Conservation (phyloP, 371 early-diverging fungal species). For the Mortierella polycephala region DNA sequence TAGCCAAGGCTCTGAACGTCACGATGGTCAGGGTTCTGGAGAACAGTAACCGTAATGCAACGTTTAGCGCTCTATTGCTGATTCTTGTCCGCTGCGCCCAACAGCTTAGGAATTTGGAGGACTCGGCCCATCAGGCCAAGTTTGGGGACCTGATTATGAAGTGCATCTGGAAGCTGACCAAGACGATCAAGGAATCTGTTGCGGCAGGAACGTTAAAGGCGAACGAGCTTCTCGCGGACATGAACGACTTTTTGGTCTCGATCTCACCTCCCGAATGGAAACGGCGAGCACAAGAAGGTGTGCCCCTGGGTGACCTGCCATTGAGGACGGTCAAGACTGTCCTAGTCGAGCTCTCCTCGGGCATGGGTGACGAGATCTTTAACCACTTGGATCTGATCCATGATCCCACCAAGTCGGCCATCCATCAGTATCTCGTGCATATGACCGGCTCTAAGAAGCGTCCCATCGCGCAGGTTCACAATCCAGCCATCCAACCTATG, state of each 20-base stretch:
- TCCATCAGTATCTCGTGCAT: slow-evolving; percentile 75
- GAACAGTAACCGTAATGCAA: slow-evolving; percentile 79
- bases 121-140: slow-evolving; percentile 71
- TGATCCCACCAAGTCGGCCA: slow-evolving; percentile 69
- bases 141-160: slow-evolving; percentile 94
- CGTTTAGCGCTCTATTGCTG: slow-evolving; percentile 70
- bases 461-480: slow-evolving; percentile 25
- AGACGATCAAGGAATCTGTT: slow-evolving; percentile 79
- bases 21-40: slow-evolving; percentile 91
- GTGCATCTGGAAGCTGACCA: slow-evolving; percentile 95
- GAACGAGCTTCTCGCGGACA: slow-evolving; percentile 73
- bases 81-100: slow-evolving; percentile 58
- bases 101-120: slow-evolving; percentile 56
- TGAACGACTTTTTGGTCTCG: slow-evolving; percentile 84
- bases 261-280: slow-evolving; percentile 91
- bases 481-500: slow-evolving; percentile 29
- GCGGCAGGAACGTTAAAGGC: slow-evolving; percentile 60
- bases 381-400: slow-evolving; percentile 73
- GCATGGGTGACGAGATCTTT: slow-evolving; percentile 71
- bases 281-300: slow-evolving; percentile 73
- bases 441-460: slow-evolving; percentile 78
- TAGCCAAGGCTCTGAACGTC: slow-evolving; percentile 85
- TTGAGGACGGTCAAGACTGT: slow-evolving; percentile 94
- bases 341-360: slow-evolving; percentile 78
- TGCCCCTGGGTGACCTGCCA: slow-evolving; percentile 91